Base-by-base conservation (phyloP, 345 rosid genomes). In the Barbarea vulgaris region DNA sequence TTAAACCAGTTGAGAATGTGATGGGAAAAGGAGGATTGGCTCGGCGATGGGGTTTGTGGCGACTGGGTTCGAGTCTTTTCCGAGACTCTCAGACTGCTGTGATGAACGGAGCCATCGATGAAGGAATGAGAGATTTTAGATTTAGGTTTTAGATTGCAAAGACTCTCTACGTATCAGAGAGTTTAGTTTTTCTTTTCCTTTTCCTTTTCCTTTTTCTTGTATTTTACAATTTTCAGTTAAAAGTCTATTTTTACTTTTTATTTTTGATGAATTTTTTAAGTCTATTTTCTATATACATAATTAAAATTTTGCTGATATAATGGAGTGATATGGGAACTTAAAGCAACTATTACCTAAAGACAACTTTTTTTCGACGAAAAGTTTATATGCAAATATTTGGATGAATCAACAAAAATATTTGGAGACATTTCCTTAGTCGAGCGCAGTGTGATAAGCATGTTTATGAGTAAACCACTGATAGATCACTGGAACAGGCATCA, bases 131-230 rank as follows among this genome's bases (percentile, higher is more conserved):
- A 58, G 74, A 68, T 58, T 50, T 50, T 19, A 58, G 53, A 6
- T 15, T 67, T 75, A 75, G 69, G 79, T 67, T 75, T 59, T 60
- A 5, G 13, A n/a, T 39, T 3, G 5, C 2, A 14, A 74, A 64
- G 50, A 37, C 65, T 74, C 77, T 65, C 6, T 0, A 0, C 7
- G 3, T 0, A 0, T n/a, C n/a, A 54, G 64, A 54, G 77, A 70
- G 77, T 30, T 15, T 47, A 21, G 22, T 6, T 39, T 12, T 18
- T 2, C 10, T 4, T 19, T 18, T 52, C 8, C 1, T 8, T 33
- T 7, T 31, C 9, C 2, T 31, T n/a, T n/a, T n/a, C n/a, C n/a
- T n/a, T n/a, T n/a, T n/a, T n/a, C n/a, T n/a, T n/a, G n/a, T 34
- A 8, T 2, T 34, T 34, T 4, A n/a, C n/a, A n/a, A n/a, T 0